Base-by-base conservation (phyloP, 1,284 basidiomycete genomes). In the Waitea zeae region DNA sequence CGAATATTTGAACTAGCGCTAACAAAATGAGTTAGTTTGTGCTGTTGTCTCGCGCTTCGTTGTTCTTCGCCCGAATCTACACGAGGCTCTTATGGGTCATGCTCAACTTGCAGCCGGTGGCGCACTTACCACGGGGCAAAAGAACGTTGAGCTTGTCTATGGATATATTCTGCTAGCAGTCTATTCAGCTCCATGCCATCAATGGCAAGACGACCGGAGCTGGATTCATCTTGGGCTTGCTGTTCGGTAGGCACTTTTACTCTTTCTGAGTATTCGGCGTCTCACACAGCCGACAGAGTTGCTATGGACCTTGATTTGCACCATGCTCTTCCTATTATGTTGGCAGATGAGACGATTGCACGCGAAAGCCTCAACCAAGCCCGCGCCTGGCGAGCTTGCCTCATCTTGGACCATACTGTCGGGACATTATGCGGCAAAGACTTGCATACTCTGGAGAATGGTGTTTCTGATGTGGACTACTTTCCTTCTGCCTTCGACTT, bases 281-380 rank as follows among this genome's bases (percentile, higher is more conserved):
- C 35, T 27, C 39, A 35, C 27, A n/a, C 24, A 14, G 12, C 33
- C 17, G 15, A 22, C 39, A 78, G 79, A 48, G 68, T 82, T 40
- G 86, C 86, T 1, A 78, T 71, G 17, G 86, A 88, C 49, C 64
- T 89, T 33, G 87, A 88, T 44, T 61, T 90, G 31, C 80, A 90
- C 44, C 63, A 79, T 30, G 79, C 81, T 2, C 65, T 62, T 41
- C 75, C 74, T 0, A 67, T 71, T 5, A 73, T 72, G 41, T 71
- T 73, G 4, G 52, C 62, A 12, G 76, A 76, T 45, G 80, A 84
- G 48, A 60, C 60, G 38, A 75, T 84, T 39, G 79, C 79, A 15
- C 71, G 86, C 33, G 79, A 87, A 51, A 68, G 84, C 54, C 65
- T 87, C 34, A 89, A 87, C 48, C 71, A 86, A n/a, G 82, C 81